Conservation (phyloP, 768 basidiomycete genomes). For the Amanita exitialis region DNA sequence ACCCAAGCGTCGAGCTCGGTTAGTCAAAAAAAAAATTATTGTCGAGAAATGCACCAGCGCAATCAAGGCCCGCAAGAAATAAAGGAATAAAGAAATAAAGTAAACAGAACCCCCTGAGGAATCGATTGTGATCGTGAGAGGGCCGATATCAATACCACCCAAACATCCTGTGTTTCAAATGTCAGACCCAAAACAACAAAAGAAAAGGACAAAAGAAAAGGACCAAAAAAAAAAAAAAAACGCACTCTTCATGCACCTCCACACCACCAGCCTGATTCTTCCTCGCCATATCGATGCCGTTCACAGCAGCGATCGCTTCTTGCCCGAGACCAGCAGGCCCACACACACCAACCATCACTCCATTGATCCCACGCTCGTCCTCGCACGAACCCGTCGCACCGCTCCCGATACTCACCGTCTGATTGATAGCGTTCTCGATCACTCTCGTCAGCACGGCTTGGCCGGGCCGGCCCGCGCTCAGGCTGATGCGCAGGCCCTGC, state of each 20-base stretch:
- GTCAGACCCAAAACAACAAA: not conserved
- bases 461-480: conserved; percentile 7
- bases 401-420: not conserved
- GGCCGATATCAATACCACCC: not conserved
- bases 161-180: not conserved
- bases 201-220: not conserved
- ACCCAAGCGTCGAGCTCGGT: too few relatives aligned
- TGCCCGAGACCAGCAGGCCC: not conserved
- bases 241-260: conserved; percentile 26
- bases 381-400: not conserved
- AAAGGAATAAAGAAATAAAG: too few relatives aligned
- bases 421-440: conserved; percentile 1
- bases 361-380: conserved; percentile 6
- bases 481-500: not conserved
- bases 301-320: conserved; percentile 8
- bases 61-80: too few relatives aligned
- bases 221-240: not conserved
- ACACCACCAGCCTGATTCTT: conserved; percentile 30
- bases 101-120: too few relatives aligned
- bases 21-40: too few relatives aligned
- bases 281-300: conserved; percentile 24
- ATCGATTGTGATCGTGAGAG: too few relatives aligned
- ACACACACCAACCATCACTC: conserved; percentile 4
- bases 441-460: not conserved
- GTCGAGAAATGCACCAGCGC: too few relatives aligned